phyloP scores from a whole-genome alignment of 345 rosid genomes.

The Eucalyptus guilfoylei region DNA sequence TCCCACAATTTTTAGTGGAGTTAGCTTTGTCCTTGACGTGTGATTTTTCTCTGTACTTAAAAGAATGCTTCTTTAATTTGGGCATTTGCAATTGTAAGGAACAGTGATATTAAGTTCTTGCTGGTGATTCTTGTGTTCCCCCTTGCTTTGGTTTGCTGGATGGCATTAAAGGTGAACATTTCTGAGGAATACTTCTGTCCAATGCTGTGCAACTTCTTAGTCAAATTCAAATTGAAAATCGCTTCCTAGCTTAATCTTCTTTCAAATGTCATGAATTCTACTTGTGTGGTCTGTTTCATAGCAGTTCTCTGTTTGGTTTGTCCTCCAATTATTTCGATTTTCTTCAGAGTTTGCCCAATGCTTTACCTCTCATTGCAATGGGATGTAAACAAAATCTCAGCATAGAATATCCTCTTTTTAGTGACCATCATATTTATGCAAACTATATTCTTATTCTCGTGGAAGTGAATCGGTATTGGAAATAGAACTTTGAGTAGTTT shows the following conservation, averaged over 20 bases:
- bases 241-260: background rate
- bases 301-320: background rate
- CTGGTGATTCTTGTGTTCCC: background rate
- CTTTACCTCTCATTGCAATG: background rate
- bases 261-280: background rate
- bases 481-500: background rate
- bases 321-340: background rate
- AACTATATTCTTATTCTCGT: background rate
- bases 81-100: background rate
- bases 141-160: background rate
- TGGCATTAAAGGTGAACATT: background rate
- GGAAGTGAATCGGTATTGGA: background rate
- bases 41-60: background rate
- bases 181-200: background rate
- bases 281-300: background rate
- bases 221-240: background rate
- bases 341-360: background rate
- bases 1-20: background rate
- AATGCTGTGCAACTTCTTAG: background rate
- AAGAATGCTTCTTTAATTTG: background rate
- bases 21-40: background rate
- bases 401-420: background rate
- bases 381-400: background rate
- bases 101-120: background rate
- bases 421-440: background rate